These are phyloP conservation scores for Cucurbita moschata DNA, from an alignment of 306 rosid genomes.

Conservation along the genomic window DNA sequence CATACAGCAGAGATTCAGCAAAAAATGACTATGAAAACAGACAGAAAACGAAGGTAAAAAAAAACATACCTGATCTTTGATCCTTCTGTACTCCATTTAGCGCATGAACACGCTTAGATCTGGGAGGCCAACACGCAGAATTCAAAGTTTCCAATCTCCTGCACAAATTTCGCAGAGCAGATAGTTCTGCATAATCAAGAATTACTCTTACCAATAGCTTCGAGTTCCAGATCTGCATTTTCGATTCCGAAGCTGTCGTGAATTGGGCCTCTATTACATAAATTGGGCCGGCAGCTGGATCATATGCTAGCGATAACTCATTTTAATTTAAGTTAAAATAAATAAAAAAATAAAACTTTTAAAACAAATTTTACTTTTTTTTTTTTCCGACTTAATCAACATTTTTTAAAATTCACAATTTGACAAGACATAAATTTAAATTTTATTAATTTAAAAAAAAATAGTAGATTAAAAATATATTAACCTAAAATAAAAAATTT, in stretches of 20 bases:
- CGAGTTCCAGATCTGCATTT: not conserved
- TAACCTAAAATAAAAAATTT: too few relatives aligned
- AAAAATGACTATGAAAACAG: not conserved
- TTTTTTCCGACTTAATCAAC: too few relatives aligned
- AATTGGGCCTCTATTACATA: not conserved
- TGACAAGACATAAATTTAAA: too few relatives aligned
- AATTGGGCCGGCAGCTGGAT: not conserved
- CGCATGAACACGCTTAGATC: constrained; percentile 7
- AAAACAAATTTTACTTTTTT: too few relatives aligned
- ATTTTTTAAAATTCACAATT: too few relatives aligned
- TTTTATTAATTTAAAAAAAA: too few relatives aligned
- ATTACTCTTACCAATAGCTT: not conserved
- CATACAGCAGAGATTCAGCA: not conserved
- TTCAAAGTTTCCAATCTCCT: not conserved
- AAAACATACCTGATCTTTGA: constrained; percentile 49
- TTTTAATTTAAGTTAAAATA: too few relatives aligned
- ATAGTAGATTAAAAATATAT: too few relatives aligned
- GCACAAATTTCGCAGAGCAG: not conserved
- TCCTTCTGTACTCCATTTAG: constrained; percentile 70
- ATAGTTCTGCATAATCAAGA: not conserved
- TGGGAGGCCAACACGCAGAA: not conserved
- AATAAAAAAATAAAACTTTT: too few relatives aligned
- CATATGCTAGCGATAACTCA: too few relatives aligned
- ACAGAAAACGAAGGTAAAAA: not conserved
- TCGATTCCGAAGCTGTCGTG: not conserved